A percentile compares a stretch with the other conserved stretches of the same genome.
phyloP scores from a whole-genome alignment of 768 basidiomycete genomes.

The Termitomyces sp. region DNA sequence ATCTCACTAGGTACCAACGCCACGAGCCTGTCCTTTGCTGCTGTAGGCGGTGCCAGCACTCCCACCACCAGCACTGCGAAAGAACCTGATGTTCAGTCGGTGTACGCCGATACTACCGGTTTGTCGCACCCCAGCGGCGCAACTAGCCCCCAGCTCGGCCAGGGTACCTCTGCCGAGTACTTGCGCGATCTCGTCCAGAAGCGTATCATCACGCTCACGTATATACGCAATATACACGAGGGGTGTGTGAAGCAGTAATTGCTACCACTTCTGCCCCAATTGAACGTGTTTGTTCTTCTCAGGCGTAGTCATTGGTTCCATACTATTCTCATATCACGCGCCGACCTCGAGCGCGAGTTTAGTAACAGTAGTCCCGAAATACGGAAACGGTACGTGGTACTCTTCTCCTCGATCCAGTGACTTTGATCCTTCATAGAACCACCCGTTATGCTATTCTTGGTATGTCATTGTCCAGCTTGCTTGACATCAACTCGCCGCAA shows the following conservation, averaged over 20 bases:
- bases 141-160: conserved; percentile 44
- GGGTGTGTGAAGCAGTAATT: conserved; percentile 49
- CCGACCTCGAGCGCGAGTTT: conserved; percentile 74
- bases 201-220: conserved; percentile 80
- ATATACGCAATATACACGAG: conserved; percentile 81
- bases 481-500: conserved; percentile 77
- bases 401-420: neutral
- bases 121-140: conserved; percentile 32
- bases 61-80: conserved; percentile 42
- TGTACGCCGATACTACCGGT: conserved; percentile 42
- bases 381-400: conserved; percentile 63
- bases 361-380: conserved; percentile 71
- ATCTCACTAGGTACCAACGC: conserved; percentile 27
- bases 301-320: conserved; percentile 88
- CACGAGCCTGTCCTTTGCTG: conserved; percentile 30
- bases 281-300: neutral
- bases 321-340: conserved; percentile 73
- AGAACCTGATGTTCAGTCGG: conserved; percentile 74
- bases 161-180: conserved; percentile 75
- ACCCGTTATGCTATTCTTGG: conserved; percentile 81
- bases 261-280: neutral
- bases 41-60: conserved; percentile 35
- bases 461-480: conserved; percentile 78
- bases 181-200: conserved; percentile 79
- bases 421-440: conserved; percentile 44